These are phyloP conservation scores for Polygonum maritimum DNA, from an alignment of 148 eudicot species.

Conservation along the genomic window DNA sequence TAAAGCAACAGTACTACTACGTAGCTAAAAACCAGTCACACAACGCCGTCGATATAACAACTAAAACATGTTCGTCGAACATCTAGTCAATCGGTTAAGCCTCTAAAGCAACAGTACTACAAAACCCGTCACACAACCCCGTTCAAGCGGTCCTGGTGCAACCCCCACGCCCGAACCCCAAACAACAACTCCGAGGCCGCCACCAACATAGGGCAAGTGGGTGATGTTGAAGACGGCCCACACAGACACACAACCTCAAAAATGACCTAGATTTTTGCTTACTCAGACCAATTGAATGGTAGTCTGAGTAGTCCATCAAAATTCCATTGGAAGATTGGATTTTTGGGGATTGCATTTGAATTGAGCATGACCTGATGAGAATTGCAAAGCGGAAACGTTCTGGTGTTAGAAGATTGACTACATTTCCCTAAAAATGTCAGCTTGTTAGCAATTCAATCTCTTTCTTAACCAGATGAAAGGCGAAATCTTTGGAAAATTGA, in stretches of 20 bases:
- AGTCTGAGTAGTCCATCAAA: neutral
- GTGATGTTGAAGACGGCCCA: neutral
- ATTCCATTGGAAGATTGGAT: neutral
- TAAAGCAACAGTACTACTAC: too few species aligned
- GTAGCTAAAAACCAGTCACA: too few species aligned
- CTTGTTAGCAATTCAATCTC: neutral
- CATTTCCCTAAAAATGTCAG: neutral
- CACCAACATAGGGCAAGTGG: conserved; percentile 21
- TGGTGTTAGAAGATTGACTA: neutral
- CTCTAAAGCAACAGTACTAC: too few species aligned
- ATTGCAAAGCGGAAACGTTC: neutral
- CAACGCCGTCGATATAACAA: too few species aligned
- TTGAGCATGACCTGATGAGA: conserved; percentile 5
- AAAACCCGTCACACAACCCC: too few species aligned
- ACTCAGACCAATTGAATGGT: neutral
- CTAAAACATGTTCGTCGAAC: too few species aligned
- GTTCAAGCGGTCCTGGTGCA: conserved; percentile 29
- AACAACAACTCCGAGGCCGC: conserved; percentile 53
- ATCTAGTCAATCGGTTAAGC: too few species aligned
- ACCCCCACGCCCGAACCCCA: conserved; percentile 62
- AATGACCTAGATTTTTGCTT: neutral
- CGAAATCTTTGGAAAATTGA: neutral
- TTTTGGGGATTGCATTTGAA: conserved; percentile 7
- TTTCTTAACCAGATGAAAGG: neutral
- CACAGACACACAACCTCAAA: neutral